Conservation (phyloP, 2,329 filamentous ascomycete genomes). For the Apiospora kogelbergensis region DNA sequence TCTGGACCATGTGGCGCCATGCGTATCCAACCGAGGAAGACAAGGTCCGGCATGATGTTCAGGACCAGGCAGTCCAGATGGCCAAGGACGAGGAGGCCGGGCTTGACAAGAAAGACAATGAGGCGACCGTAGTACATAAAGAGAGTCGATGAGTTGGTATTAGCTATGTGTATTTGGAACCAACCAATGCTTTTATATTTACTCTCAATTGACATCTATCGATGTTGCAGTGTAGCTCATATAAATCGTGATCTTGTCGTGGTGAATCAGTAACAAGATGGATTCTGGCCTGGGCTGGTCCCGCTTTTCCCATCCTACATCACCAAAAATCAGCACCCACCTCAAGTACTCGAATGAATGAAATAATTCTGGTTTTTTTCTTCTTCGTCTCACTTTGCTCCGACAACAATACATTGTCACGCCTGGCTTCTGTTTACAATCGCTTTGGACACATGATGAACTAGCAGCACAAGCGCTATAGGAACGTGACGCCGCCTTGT, state of each 20-base stretch:
- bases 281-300: not conserved
- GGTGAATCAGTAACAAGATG: not conserved
- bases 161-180: not conserved
- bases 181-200: too few species aligned
- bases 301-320: not conserved
- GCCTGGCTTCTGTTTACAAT: too few species aligned
- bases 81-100: constrained; percentile 18
- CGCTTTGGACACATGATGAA: not conserved
- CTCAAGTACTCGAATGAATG: not conserved
- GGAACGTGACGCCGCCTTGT: not conserved
- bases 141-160: not conserved
- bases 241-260: not conserved
- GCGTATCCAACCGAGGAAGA: constrained; percentile 38
- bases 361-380: not conserved
- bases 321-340: not conserved
- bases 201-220: not conserved
- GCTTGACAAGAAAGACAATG: constrained; percentile 8
- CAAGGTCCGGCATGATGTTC: constrained; percentile 32
- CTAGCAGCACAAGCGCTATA: not conserved
- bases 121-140: constrained; percentile 11
- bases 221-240: not conserved
- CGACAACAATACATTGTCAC: not conserved
- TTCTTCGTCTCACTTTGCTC: not conserved
- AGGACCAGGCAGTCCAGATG: constrained; percentile 20
- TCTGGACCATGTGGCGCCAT: constrained; percentile 41